Evolutionary conservation across 768 basidiomycete genomes (phyloP), one percentile per base, ranked within the genome.

Genomic region (Boletus rubescentipes): DNA sequence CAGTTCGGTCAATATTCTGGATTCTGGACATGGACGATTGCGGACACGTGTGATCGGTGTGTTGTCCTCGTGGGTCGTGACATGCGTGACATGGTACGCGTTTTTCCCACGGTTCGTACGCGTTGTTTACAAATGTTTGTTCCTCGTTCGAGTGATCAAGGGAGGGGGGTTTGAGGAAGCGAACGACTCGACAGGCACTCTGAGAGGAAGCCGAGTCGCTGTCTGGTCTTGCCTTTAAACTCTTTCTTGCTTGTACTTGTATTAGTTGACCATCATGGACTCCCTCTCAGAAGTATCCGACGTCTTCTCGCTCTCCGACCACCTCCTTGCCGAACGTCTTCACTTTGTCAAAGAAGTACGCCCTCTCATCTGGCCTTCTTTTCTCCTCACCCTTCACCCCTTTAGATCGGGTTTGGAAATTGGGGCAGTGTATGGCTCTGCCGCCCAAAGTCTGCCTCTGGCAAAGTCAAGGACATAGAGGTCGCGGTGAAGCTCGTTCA

Each of bases 401-500:
- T 2, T 50, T n/a, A 93, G 89, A 88, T 93, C 74, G 92, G 92
- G 31, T 91, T 82, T 66, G 92, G 93, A 39, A 94, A 93, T 73
- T 96, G 93, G 93, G 93, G 93, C 35, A 88, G 86, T 67, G 91
- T 93, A 58, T 93, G 89, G 91, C 72, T 89, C 60, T 89, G 86
- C 65, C 75, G 73, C 34, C 84, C 86, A 55, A 89, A 83, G 70
- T 75, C 75, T 21, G 75, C 49, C 61, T 72, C 61, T 21, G 71
- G 72, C 31, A 72, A 72, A 38, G 78, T 77, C 46, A 77, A 75
- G 61, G 67, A 73, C 35, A 68, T 70, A 12, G 85, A 86, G 64
- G 79, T 95, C 37, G 96, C 95, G 2, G 87, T 94, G 63, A 99
- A 99, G 74, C 82, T 99, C 36, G 95, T 99, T 0, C 92, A 94